Percentiles rank a stretch among this genome's conserved stretches.
Evolutionary conservation across 108 stramenopile genomes (phyloP).

Genomic region (Skeletonema tropicum): DNA sequence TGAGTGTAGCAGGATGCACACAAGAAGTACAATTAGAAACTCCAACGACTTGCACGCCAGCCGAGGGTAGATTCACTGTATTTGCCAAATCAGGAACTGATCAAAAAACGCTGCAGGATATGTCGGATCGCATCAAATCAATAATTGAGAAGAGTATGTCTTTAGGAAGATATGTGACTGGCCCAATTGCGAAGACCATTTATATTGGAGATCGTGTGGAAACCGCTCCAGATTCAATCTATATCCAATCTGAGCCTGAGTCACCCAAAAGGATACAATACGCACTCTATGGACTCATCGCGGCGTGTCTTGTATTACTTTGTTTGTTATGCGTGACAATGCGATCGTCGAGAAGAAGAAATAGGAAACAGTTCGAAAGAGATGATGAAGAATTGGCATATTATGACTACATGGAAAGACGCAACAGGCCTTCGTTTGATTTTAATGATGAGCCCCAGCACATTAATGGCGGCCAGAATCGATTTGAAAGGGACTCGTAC

Average conservation of each 20-base stretch:
- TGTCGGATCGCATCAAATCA: conserved; percentile 10
- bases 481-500: background rate
- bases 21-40: conserved; percentile 23
- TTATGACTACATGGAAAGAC: background rate
- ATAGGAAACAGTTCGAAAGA: background rate
- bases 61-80: conserved; percentile 31
- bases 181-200: conserved; percentile 18
- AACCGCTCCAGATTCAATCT: background rate
- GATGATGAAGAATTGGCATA: background rate
- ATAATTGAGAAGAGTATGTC: conserved; percentile 33
- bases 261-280: background rate
- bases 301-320: background rate
- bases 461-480: background rate
- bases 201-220: conserved; percentile 41
- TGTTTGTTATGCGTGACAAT: background rate
- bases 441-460: background rate
- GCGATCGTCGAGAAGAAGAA: background rate
- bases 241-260: background rate
- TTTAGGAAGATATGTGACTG: conserved; percentile 25
- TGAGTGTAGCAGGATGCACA: conserved; percentile 38
- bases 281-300: background rate
- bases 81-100: conserved; percentile 27
- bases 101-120: conserved; percentile 5
- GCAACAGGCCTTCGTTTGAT: background rate
- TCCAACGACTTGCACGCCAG: conserved; percentile 37